A percentile compares a stretch with the other conserved stretches of the same genome.
Conservation (phyloP, 345 rosid genomes). For the Combretum micranthum region DNA sequence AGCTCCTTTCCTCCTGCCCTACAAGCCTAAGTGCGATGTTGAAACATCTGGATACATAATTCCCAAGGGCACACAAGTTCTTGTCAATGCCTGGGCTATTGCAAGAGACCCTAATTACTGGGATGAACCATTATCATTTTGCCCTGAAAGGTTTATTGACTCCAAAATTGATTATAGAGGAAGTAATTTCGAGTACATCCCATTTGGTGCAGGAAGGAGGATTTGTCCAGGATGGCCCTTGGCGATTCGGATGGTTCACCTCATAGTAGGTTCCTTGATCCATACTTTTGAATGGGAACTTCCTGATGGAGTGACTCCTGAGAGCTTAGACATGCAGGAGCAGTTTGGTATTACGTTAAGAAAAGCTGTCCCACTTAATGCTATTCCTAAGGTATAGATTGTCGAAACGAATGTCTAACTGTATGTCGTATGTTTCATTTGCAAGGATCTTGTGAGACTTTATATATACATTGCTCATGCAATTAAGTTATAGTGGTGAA, state of each 20-base stretch:
- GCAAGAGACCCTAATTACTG: constrained; percentile 17
- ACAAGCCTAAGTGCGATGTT: constrained; percentile 6
- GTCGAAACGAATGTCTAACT: constrained; percentile 1
- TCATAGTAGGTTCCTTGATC: not conserved
- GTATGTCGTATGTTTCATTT: too few relatives aligned
- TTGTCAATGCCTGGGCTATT: constrained; percentile 20
- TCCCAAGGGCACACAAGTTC: constrained; percentile 18
- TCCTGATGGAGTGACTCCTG: not conserved
- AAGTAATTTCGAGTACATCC: not conserved
- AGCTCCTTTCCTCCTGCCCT: constrained; percentile 21
- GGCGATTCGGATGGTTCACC: not conserved
- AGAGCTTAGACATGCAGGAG: not conserved
- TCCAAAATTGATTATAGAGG: constrained; percentile 11
- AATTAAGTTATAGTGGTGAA: too few relatives aligned
- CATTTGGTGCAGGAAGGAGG: constrained; percentile 1
- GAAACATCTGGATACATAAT: constrained; percentile 12
- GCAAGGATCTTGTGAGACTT: too few relatives aligned
- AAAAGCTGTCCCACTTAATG: not conserved
- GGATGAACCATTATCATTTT: constrained; percentile 10
- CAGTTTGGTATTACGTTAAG: not conserved
- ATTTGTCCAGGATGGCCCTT: not conserved
- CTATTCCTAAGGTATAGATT: not conserved
- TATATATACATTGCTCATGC: too few relatives aligned
- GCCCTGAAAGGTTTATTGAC: constrained; percentile 18
- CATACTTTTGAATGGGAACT: constrained; percentile 1